Percentiles rank a stretch among this genome's conserved stretches.
phyloP scores from a whole-genome alignment of 2,329 filamentous ascomycete species.

The Talaromyces sp. region DNA sequence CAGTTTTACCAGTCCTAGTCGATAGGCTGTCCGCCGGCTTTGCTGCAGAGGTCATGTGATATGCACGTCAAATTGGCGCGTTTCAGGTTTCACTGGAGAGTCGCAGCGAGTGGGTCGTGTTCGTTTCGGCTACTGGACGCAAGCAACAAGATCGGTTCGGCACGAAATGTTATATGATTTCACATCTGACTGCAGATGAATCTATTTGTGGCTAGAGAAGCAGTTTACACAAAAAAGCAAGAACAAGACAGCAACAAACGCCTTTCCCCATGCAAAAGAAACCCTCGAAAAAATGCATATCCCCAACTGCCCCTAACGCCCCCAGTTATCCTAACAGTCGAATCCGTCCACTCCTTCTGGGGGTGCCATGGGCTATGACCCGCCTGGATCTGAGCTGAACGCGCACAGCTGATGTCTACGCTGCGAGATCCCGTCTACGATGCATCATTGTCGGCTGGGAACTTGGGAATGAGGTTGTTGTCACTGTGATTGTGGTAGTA shows the following conservation, averaged over 20 bases:
- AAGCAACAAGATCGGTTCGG: neutral
- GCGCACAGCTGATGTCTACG: neutral
- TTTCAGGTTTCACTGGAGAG: slow-evolving; percentile 8
- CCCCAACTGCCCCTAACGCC: neutral
- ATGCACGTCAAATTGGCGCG: slow-evolving; percentile 4
- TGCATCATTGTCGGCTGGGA: neutral
- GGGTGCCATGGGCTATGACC: neutral
- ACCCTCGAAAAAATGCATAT: neutral
- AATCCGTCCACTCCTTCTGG: neutral
- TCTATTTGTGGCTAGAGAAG: neutral
- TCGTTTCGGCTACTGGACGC: neutral
- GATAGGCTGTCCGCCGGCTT: neutral
- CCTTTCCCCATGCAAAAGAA: neutral
- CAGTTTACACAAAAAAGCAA: neutral
- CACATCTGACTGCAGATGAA: neutral
- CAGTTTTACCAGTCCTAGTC: too few relatives aligned
- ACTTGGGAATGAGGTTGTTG: neutral
- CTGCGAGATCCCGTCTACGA: neutral
- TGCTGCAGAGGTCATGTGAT: slow-evolving; percentile 2
- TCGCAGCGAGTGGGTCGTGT: neutral
- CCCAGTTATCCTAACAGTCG: neutral
- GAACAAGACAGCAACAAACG: neutral
- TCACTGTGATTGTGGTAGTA: slow-evolving; percentile 1
- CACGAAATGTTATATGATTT: neutral
- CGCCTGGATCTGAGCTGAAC: neutral